Base-by-base conservation (phyloP, 371 early-diverging fungal genomes). In the Batkoa obscura region DNA sequence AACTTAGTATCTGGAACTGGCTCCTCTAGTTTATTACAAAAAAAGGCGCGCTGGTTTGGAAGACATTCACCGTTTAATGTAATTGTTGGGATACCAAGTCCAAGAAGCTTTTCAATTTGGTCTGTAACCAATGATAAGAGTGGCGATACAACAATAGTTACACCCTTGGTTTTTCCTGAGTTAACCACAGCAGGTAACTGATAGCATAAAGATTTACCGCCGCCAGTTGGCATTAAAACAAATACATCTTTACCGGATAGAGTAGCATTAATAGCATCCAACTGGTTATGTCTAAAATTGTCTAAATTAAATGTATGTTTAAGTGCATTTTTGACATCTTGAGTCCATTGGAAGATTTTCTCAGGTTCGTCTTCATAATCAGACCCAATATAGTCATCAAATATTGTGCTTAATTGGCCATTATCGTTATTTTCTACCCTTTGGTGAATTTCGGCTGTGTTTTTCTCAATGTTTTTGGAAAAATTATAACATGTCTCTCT, bases 161-260 rank as follows among this genome's bases (percentile, higher is more conserved):
- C 72, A 1, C 94, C 93, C 17, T 64, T 64, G 0, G 88, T 88
- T 9, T 60, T 64, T 49, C 83, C 78, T 46, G 64, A 66, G n/a
- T 62, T 34, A 31, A 91, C 64, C 9, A 86, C 62, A 6, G 98
- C 94, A 2, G 99, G 99, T 30, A 99, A 73, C 66, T 98, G 98
- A 67, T 94, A 99, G 65, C 99, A 99, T 32, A 99, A 66, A 63
- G 86, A 84, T 67, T 99, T 99, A 6, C 99, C 99, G 0, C 99
- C 99, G 39, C 99, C 99, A 13, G 99, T 99, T 1, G 99, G 99
- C 99, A 99, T 99, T 38, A 99, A 68, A 38, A 99, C 93, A 82
- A 99, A 99, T 0, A 89, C 86, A 61, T 99, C 97, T 41, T 83
- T 72, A 1, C 90, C 89, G 0, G 71, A 60, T 6, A 99, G 67